Evolutionary conservation across 441 rosid genomes (phyloP).

Genomic region (Pelargonium myrrhifolium): DNA sequence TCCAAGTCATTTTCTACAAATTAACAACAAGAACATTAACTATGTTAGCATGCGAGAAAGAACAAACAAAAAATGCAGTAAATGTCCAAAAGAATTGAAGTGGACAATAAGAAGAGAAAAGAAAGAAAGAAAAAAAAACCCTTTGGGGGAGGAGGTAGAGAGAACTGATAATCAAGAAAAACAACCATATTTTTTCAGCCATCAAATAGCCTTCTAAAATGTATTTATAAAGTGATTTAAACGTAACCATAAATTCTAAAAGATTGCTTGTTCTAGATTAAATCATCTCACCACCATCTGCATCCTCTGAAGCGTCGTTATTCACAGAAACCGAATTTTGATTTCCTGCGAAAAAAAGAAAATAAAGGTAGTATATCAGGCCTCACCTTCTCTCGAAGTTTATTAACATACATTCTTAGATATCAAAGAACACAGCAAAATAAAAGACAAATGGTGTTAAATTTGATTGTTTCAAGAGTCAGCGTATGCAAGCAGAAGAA

Average conservation of each 20-base stretch:
- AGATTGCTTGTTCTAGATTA: not conserved
- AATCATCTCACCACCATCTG: slow-evolving; percentile 53
- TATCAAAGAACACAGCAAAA: not conserved
- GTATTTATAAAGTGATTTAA: not conserved
- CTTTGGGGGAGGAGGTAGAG: no score
- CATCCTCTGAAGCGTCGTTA: slow-evolving; percentile 42
- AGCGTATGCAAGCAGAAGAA: no score
- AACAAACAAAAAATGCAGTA: not conserved
- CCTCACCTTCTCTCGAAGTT: not conserved
- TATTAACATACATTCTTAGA: not conserved
- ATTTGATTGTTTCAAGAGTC: no score
- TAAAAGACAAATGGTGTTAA: no score
- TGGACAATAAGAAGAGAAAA: not conserved
- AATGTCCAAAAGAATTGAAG: no score
- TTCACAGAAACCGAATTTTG: slow-evolving; percentile 40
- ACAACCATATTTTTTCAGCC: not conserved
- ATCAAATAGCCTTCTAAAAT: not conserved
- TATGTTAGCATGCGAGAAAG: slow-evolving; percentile 8
- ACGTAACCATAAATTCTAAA: slow-evolving; percentile 2
- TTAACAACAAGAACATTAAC: slow-evolving; percentile 13
- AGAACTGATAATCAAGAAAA: not conserved
- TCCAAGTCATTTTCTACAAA: slow-evolving; percentile 54
- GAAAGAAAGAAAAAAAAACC: not conserved
- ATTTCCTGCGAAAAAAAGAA: slow-evolving; percentile 34
- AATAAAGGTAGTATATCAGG: not conserved